Conservation (phyloP, 2,329 filamentous ascomycete species). For the Cordyceps javanica region DNA sequence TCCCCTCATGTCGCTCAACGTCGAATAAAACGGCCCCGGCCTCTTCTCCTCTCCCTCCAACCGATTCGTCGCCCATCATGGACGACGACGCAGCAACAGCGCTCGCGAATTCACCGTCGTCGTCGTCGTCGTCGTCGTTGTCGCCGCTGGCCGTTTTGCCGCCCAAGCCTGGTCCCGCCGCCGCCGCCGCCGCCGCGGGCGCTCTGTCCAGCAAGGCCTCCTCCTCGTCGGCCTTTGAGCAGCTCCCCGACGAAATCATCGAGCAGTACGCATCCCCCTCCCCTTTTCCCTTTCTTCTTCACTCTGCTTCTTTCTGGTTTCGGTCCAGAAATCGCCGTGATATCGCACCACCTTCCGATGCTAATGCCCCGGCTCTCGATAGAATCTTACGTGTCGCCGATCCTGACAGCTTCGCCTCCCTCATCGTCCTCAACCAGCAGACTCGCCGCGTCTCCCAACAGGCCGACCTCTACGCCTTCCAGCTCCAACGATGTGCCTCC, state of each 20-base stretch:
- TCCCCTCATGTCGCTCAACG: not conserved
- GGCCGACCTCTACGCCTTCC: conserved; percentile 55
- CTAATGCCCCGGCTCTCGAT: conserved; percentile 15
- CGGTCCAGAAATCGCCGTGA: not conserved
- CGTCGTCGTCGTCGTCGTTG: too few species aligned
- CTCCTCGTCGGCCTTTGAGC: conserved; percentile 41
- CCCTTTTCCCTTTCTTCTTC: too few species aligned
- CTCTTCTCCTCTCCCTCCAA: not conserved
- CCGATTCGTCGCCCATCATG: not conserved
- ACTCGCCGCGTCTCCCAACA: conserved; percentile 61
- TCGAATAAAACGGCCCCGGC: conserved; percentile 8
- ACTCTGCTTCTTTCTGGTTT: too few species aligned
- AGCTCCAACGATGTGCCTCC: conserved; percentile 56
- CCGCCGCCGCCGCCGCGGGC: not conserved
- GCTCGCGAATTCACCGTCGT: too few species aligned
- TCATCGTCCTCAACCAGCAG: conserved; percentile 58
- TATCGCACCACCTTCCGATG: conserved; percentile 13
- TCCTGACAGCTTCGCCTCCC: conserved; percentile 59
- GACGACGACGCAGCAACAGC: not conserved
- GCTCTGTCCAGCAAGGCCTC: conserved; percentile 14
- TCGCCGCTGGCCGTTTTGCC: not conserved
- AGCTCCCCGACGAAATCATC: conserved; percentile 63
- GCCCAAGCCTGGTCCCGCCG: not conserved
- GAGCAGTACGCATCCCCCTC: conserved; percentile 58
- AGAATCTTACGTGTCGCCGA: conserved; percentile 58